Evolutionary conservation across 495 filamentous ascomycete species (phyloP).

Genomic region (Parathielavia appendiculata): DNA sequence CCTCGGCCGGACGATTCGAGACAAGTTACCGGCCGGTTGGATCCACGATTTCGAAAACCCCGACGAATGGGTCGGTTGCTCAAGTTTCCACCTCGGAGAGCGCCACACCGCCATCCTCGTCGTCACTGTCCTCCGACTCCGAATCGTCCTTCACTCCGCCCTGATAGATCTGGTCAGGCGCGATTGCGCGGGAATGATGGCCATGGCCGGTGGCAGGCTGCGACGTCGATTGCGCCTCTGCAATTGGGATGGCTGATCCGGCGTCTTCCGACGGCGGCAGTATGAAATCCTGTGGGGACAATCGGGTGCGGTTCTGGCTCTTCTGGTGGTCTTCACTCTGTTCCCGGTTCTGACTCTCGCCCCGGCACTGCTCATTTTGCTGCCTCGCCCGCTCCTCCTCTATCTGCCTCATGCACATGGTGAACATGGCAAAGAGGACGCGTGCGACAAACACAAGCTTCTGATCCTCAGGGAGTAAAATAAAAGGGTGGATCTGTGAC

Average conservation of each 20-base stretch:
- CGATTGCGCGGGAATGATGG: not conserved
- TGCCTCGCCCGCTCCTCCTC: not conserved
- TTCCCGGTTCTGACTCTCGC: not conserved
- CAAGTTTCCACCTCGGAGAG: not conserved
- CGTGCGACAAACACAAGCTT: not conserved
- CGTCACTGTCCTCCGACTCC: constrained; percentile 2
- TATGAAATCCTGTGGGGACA: not conserved
- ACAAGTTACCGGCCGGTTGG: no score
- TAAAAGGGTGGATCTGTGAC: not conserved
- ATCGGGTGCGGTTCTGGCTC: not conserved
- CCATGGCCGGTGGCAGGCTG: not conserved
- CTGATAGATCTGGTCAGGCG: not conserved
- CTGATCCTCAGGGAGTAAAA: not conserved
- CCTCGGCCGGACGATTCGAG: no score
- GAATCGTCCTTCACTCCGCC: not conserved
- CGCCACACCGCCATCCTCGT: not conserved
- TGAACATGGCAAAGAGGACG: not conserved
- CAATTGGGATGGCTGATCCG: not conserved
- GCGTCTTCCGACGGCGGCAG: not conserved
- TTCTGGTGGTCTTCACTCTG: not conserved
- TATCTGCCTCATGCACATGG: not conserved
- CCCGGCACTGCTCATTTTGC: no score
- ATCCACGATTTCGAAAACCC: no score
- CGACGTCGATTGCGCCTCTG: no score
- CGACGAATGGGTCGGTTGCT: no score